Base-by-base conservation (phyloP, 75 land plant genomes). In the Pinus taeda region DNA sequence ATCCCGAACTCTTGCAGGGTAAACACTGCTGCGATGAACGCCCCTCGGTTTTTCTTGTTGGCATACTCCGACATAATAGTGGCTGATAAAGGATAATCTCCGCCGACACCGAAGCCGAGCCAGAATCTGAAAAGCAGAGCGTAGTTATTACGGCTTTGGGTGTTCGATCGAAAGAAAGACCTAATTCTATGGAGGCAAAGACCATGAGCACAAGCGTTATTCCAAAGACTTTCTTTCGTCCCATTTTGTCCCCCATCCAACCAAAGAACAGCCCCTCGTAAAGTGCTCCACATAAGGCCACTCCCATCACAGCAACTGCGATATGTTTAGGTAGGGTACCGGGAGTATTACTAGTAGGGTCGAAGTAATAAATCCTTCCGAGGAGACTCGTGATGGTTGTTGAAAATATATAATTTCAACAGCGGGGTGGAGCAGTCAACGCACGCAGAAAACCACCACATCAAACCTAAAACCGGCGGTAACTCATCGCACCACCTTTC, bases 1-100 rank as follows among this genome's bases (percentile, higher is more conserved):
- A 88, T 85, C 14, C 86, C 87, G 26, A 81, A 65, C 14, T 86
- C 89, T 59, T 87, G 89, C 89, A 87, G 84, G 11, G 88, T 88
- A 64, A 86, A 88, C 12, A 82, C 84, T 18, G 77, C 53, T 0
- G 85, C 84, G 6, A 83, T 69, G 55, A 83, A 83, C 4, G 88
- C 87, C 4, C 88, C 88, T 1, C 88, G 67, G 2, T 83, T 86
- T 53, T 56, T 80, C 61, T 77, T 87, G 61, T 87, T 87, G 39
- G 88, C 83, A 57, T 87, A 87, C 59, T 87, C 88, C 0, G 88
- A 81, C 88, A 87, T 87, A 67, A 87, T 87, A 0, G 88, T 85
- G 14, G 88, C 88, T 2, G 88, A 86, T 0, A 85, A 75, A 3
- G 88, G 88, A 59, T 85, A 86, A 59, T 86, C 88, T 22, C 88